Percentiles rank a stretch among this genome's conserved stretches.
Conservation (phyloP, 305 asterid genomes). For the Fraxinus dipetala region DNA sequence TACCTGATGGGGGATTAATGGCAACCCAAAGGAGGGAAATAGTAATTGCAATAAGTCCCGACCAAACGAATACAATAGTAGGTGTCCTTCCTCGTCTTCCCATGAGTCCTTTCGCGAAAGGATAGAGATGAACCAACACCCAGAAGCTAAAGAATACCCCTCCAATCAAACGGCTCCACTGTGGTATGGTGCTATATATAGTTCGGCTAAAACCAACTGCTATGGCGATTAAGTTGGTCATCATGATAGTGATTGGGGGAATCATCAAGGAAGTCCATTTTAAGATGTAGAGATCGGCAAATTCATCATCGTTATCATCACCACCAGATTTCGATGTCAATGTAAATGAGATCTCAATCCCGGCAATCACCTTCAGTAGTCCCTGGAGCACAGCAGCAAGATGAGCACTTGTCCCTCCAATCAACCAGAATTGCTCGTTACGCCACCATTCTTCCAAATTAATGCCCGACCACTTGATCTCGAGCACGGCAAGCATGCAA, state of each 20-base stretch:
- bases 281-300: constrained; percentile 64
- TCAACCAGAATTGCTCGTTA: constrained; percentile 90
- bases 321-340: constrained; percentile 75
- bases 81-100: constrained; percentile 89
- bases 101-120: constrained; percentile 88
- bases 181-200: constrained; percentile 75
- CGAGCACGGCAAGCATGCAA: constrained; percentile 68
- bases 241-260: constrained; percentile 72
- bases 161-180: constrained; percentile 86
- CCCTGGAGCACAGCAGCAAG: constrained; percentile 94
- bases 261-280: constrained; percentile 82
- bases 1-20: constrained; percentile 70
- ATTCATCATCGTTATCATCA: constrained; percentile 71
- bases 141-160: constrained; percentile 95
- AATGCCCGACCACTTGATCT: constrained; percentile 89
- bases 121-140: constrained; percentile 88
- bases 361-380: constrained; percentile 80
- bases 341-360: constrained; percentile 88
- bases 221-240: constrained; percentile 68
- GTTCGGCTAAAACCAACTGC: constrained; percentile 84
- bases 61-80: constrained; percentile 85
- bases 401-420: constrained; percentile 93
- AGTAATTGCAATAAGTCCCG: constrained; percentile 85
- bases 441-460: constrained; percentile 93
- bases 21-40: constrained; percentile 93